Conservation (phyloP, 2,329 filamentous ascomycete species). For the Mollisia scopiformis region DNA sequence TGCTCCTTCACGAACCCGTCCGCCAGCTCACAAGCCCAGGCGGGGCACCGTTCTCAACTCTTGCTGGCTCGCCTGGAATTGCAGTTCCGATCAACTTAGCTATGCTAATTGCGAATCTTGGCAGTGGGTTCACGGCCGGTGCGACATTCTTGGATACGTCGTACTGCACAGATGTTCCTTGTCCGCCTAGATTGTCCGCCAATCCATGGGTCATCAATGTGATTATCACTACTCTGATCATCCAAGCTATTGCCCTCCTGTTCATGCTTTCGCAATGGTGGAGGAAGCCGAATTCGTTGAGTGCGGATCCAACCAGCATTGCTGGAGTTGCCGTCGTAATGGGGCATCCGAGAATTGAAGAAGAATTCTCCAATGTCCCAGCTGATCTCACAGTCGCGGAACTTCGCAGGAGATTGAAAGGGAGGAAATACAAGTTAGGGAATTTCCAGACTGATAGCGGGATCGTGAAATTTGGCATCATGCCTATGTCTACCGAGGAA, state of each 20-base stretch:
- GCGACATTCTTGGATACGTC: slow-evolving; percentile 10
- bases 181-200: slow-evolving; percentile 9
- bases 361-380: slow-evolving; percentile 9
- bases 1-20: slow-evolving; percentile 13
- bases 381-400: slow-evolving; percentile 6
- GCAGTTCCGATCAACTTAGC: slow-evolving; percentile 1
- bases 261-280: slow-evolving; percentile 15
- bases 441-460: slow-evolving; percentile 10
- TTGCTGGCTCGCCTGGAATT: slow-evolving; percentile 9
- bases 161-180: slow-evolving; percentile 7
- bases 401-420: slow-evolving; percentile 6
- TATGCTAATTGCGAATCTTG: slow-evolving; percentile 5
- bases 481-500: slow-evolving; percentile 2
- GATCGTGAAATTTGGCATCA: slow-evolving; percentile 16
- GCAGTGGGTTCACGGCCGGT: slow-evolving; percentile 8
- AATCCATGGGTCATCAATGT: slow-evolving; percentile 16
- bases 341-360: slow-evolving; percentile 17
- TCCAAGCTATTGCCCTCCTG: slow-evolving; percentile 12
- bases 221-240: slow-evolving; percentile 6
- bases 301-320: slow-evolving; percentile 14
- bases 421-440: slow-evolving; percentile 11
- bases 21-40: slow-evolving; percentile 10
- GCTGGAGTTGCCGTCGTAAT: slow-evolving; percentile 16
- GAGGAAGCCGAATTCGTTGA: slow-evolving; percentile 11
- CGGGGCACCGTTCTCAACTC: slow-evolving; percentile 9